Evolutionary conservation across 177 flowering plant genomes (phyloP), one percentile per base, ranked within the genome.

Genomic region (Vitis hybrid): DNA sequence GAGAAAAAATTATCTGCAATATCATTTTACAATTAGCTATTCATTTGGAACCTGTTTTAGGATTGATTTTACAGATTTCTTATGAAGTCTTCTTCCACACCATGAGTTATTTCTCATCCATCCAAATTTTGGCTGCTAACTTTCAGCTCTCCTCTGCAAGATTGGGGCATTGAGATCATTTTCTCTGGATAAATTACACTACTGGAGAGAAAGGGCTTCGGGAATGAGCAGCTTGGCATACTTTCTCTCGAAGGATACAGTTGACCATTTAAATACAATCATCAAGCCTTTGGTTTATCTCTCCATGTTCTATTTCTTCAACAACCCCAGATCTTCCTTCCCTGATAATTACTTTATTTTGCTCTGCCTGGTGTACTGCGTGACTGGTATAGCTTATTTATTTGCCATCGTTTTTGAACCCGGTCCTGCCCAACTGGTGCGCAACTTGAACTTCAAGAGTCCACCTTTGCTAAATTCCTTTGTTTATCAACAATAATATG

Each of bases 261-360:
- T 91, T 56, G 99, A 93, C 74, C 94, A 83, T 73, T 87, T 95
- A 81, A 93, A 79, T 69, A 91, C 96, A 40, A n/a, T 95, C 7
- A 66, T 95, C 72, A 95, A 95, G 80, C 99, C 99, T 58, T 76
- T 89, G 52, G 94, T 95, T 52, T 95, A 95, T 82, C 92, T 93
- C 50, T 91, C 97, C 16, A 95, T 93, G 98, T 95, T 93, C 81
- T 95, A 91, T 76, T 95, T 91, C 89, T 93, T 91, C 88, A 95
- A 93, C 93, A 91, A 88, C 66, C 99, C 99, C 1, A 83, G 99
- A 82, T 95, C 99, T 52, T 76, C 91, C 60, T 83, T 95, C 69
- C 62, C 65, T 2, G 97, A 90, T 55, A 93, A 95, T 64, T 95
- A 91, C 72, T 18, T 86, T 18, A 82, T 95, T 73, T 67, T 93